Evolutionary conservation across 2,329 filamentous ascomycete species (phyloP).

Genomic region (Fonsecaea multimorphosa): DNA sequence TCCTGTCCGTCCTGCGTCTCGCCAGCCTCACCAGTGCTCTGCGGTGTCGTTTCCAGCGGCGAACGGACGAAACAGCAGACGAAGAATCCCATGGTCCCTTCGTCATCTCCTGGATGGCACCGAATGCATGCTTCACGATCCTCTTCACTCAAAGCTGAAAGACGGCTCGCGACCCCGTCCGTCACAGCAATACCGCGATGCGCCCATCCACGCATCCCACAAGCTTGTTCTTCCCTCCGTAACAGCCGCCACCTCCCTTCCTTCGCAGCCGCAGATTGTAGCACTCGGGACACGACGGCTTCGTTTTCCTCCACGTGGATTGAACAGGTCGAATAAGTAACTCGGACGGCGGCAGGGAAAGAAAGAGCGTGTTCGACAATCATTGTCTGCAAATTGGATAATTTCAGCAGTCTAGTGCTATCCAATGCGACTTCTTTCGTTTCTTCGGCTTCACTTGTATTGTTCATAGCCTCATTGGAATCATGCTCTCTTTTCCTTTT

Average conservation of each 20-base stretch:
- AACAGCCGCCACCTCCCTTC: slow-evolving; percentile 79
- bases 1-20: slow-evolving; percentile 45
- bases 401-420: slow-evolving; percentile 69
- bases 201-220: slow-evolving; percentile 76
- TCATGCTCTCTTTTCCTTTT: slow-evolving; percentile 52
- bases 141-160: slow-evolving; percentile 49
- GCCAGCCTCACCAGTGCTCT: slow-evolving; percentile 34
- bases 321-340: slow-evolving; percentile 95
- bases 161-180: slow-evolving; percentile 29
- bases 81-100: slow-evolving; percentile 94
- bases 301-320: slow-evolving; percentile 89
- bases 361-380: slow-evolving; percentile 82
- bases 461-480: slow-evolving; percentile 32
- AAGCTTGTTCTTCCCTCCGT: slow-evolving; percentile 72
- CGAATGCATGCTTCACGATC: slow-evolving; percentile 75
- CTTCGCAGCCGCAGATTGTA: slow-evolving; percentile 70
- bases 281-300: slow-evolving; percentile 73
- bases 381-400: slow-evolving; percentile 81
- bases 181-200: slow-evolving; percentile 62
- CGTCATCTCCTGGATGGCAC: slow-evolving; percentile 78
- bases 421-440: slow-evolving; percentile 52
- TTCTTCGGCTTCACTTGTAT: slow-evolving; percentile 53
- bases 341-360: slow-evolving; percentile 75
- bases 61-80: slow-evolving; percentile 80
- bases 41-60: slow-evolving; percentile 16